Base-by-base conservation (phyloP, 192 early-diverging fungal species). In the Backusella psychrophila region DNA sequence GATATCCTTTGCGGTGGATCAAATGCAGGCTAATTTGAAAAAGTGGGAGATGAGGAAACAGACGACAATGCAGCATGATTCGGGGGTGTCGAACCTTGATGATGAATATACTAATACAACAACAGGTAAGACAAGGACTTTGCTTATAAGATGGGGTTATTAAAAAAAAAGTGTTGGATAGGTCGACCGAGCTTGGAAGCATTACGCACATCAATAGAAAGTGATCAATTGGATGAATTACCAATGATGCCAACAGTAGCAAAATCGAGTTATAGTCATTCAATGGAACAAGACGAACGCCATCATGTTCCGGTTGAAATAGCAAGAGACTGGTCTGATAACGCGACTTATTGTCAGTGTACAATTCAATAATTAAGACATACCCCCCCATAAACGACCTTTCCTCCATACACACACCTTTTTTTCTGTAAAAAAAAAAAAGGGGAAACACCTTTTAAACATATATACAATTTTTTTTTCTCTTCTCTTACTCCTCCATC, bases 11-110 rank as follows among this genome's bases (percentile, higher is more conserved):
- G 59, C 65, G 17, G 73, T 79, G 21, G 73, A 79, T 21, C 72
- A 79, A 9, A 79, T 79, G 78, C 78, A 79, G 35, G 67, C 46
- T 7, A 79, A 79, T 41, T 31, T 73, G 17, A 73, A 74, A 33
- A 52, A 68, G 34, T 79, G 78, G 78, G 73, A 79, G 73, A 63
- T 26, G 3, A 38, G 73, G 4, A 79, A 74, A 42, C 29, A 63
- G 17, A 69, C 36, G 42, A 63, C 56, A 8, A 63, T 63, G 56
- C 36, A 52, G 6, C 75, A 77, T 77, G 75, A 77, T 33, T 77
- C 75, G 42, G 75, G 75, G 7, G 75, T 77, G 0, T 72, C 70
- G 14, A 72, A 44, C 17, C 26, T 72, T 29, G 70, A 44, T 46
- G 70, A 72, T 26, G 56, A 63, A 29, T 23, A 63, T 21, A 49